Percentiles rank a stretch among this genome's conserved stretches.
phyloP scores from a whole-genome alignment of 495 filamentous ascomycete genomes.

The Friedmanniomyces endolithicus region DNA sequence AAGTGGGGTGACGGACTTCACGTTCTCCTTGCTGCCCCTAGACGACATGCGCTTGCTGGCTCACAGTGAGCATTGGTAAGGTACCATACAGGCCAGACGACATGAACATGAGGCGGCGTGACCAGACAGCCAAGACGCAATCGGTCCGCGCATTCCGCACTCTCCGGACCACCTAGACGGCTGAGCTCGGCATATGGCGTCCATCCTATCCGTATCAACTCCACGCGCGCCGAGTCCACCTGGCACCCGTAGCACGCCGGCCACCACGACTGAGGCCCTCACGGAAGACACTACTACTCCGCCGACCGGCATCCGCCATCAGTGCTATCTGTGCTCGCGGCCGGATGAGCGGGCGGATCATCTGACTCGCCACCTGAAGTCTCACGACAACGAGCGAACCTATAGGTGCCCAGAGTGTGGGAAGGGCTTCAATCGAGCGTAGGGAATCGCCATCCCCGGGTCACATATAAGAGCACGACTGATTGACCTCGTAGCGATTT shows the following conservation, averaged over 20 bases:
- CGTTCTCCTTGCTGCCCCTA: background rate
- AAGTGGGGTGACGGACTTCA: background rate
- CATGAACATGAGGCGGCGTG: too few relatives aligned
- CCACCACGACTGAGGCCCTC: background rate
- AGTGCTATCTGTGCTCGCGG: slow-evolving; percentile 10
- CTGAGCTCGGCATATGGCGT: background rate
- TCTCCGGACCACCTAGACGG: too few relatives aligned
- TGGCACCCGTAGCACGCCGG: background rate
- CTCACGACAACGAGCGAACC: slow-evolving; percentile 4
- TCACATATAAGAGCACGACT: background rate
- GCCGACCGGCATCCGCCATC: background rate
- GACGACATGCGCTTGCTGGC: too few relatives aligned
- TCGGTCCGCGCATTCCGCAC: too few relatives aligned
- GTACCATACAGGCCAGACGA: too few relatives aligned
- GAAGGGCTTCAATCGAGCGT: slow-evolving; percentile 16
- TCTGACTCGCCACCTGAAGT: slow-evolving; percentile 10
- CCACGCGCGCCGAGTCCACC: background rate
- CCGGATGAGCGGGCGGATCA: slow-evolving; percentile 10
- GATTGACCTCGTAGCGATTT: slow-evolving; percentile 18
- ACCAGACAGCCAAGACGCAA: too few relatives aligned
- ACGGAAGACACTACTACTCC: background rate
- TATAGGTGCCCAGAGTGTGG: slow-evolving; percentile 9
- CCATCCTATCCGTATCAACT: background rate
- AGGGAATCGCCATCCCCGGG: background rate
- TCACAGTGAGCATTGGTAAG: too few relatives aligned